Evolutionary conservation across 2,329 filamentous ascomycete species (phyloP).

Genomic region (Fusarium abutilonis): DNA sequence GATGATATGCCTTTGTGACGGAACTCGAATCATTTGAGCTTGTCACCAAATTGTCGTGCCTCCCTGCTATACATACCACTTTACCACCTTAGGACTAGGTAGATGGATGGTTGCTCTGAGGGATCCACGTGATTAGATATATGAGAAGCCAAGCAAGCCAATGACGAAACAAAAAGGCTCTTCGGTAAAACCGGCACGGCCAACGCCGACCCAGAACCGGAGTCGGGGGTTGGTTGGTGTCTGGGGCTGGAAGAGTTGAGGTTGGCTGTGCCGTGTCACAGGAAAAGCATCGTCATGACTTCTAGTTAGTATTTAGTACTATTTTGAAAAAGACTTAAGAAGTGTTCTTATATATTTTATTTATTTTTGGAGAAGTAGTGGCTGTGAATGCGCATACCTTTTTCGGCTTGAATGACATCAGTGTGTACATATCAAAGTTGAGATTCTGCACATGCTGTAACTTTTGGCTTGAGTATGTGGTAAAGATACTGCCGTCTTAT

Average conservation of each 20-base stretch:
- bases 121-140: constrained; percentile 10
- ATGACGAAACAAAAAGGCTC: not conserved
- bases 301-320: not conserved
- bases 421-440: not conserved
- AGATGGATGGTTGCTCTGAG: not conserved
- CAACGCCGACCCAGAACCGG: constrained; percentile 1
- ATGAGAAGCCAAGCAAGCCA: not conserved
- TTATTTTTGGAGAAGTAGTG: not conserved
- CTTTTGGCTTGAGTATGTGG: not conserved
- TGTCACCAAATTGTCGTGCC: too few relatives aligned
- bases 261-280: not conserved
- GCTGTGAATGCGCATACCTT: constrained; percentile 1
- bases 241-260: not conserved
- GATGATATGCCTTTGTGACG: not conserved
- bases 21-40: too few relatives aligned
- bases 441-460: too few relatives aligned
- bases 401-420: constrained; percentile 12
- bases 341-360: not conserved
- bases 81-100: too few relatives aligned
- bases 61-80: too few relatives aligned
- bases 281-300: constrained; percentile 20
- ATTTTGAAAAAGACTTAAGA: not conserved
- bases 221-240: not conserved
- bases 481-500: constrained; percentile 19
- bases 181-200: constrained; percentile 32